A percentile compares a stretch with the other conserved stretches of the same genome.
phyloP scores from a whole-genome alignment of 176 grass and related monocot genomes.

The barley (Hordeum vulgare) region MorexV3_pseudomolecules_assembly NC_058524.1:168701660-168702159 shows the following conservation, averaged over 20 bases:
- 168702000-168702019: not conserved
- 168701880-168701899: constrained; percentile 55
- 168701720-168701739: not conserved
- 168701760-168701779: constrained; percentile 62
- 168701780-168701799: constrained; percentile 70
- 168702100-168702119: constrained; percentile 42
- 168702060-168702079: not conserved
- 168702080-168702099: constrained; percentile 5
- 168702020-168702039: not conserved
- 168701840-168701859: constrained; percentile 66
- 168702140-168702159: constrained; percentile 53
- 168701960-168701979: not conserved
- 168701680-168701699: not conserved
- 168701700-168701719: not conserved
- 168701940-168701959: not conserved
- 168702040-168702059: not conserved
- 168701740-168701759: constrained; percentile 58
- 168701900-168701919: not conserved
- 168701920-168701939: not conserved
- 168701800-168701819: constrained; percentile 89
- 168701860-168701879: constrained; percentile 54
- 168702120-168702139: constrained; percentile 76
- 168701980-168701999: not conserved
- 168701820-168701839: constrained; percentile 53
- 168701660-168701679: not conserved